These are phyloP conservation scores for Geotrichum australiense DNA, from an alignment of 1,139 yeast species.

Conservation along the genomic window DNA sequence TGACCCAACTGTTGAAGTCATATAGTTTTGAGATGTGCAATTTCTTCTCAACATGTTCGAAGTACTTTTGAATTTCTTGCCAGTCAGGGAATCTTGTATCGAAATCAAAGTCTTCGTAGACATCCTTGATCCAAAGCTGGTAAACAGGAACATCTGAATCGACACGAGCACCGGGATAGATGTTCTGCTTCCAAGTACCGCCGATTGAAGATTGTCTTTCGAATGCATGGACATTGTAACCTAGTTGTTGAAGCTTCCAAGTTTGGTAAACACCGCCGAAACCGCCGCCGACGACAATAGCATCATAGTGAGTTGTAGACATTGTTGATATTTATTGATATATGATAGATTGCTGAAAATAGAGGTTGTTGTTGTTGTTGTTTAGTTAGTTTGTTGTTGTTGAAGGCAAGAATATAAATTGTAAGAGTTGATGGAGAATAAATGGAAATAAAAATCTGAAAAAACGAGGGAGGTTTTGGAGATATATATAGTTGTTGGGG, in stretches of 20 bases:
- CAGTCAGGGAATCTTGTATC: conserved; percentile 41
- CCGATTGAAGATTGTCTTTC: conserved; percentile 44
- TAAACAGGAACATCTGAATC: conserved; percentile 48
- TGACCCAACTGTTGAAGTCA: conserved; percentile 33
- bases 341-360: no score
- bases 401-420: background rate
- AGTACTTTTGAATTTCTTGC: conserved; percentile 43
- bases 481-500: no score
- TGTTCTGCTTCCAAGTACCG: conserved; percentile 50
- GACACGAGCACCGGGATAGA: conserved; percentile 45
- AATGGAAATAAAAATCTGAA: background rate
- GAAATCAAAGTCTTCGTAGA: conserved; percentile 42
- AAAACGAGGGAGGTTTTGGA: no score
- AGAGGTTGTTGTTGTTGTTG: background rate
- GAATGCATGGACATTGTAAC: conserved; percentile 36
- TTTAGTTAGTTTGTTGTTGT: background rate
- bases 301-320: conserved; percentile 21
- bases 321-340: conserved; percentile 12
- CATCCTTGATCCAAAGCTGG: conserved; percentile 42
- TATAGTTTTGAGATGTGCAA: conserved; percentile 35
- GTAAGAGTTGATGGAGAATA: background rate
- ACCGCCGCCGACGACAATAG: conserved; percentile 46
- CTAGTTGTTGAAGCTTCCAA: conserved; percentile 33
- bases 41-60: conserved; percentile 38
- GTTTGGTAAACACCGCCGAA: conserved; percentile 41